These are phyloP conservation scores for Fusarium longipes DNA, from an alignment of 2,329 filamentous ascomycete genomes.

Conservation along the genomic window DNA sequence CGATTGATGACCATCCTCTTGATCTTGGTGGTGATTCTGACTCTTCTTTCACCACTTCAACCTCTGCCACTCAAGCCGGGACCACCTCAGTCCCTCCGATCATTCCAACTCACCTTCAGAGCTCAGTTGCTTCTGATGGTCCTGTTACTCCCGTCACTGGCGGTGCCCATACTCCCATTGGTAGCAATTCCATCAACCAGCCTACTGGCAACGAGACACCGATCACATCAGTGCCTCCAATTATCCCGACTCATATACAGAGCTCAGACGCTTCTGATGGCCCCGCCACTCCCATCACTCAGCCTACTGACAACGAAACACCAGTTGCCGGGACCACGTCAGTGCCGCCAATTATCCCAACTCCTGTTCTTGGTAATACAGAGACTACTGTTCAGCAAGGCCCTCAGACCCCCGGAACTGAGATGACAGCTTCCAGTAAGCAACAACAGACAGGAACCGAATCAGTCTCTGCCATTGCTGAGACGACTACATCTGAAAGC, in stretches of 20 bases:
- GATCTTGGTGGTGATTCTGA: slow-evolving; percentile 15
- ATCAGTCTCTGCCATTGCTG: too few species aligned
- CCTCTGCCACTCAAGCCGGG: neutral
- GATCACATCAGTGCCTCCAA: too few species aligned
- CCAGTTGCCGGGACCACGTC: too few species aligned
- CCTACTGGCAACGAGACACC: neutral
- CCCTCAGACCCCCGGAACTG: neutral
- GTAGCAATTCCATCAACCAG: neutral
- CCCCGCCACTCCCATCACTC: too few species aligned
- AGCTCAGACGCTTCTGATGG: too few species aligned
- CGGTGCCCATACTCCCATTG: neutral
- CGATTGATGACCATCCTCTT: slow-evolving; percentile 19
- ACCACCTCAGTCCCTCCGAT: neutral
- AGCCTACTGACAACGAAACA: too few species aligned
- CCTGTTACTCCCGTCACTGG: neutral
- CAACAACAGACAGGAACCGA: too few species aligned
- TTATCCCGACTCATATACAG: too few species aligned
- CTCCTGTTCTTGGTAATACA: neutral
- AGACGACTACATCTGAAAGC: neutral
- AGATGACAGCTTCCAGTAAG: too few species aligned
- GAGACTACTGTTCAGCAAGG: neutral
- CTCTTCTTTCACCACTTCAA: neutral
- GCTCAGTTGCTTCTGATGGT: neutral
- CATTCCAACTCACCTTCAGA: neutral
- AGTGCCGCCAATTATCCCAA: too few species aligned